Conservation (phyloP, 495 filamentous ascomycete genomes). For the Penicillium psychrofluorescens region DNA sequence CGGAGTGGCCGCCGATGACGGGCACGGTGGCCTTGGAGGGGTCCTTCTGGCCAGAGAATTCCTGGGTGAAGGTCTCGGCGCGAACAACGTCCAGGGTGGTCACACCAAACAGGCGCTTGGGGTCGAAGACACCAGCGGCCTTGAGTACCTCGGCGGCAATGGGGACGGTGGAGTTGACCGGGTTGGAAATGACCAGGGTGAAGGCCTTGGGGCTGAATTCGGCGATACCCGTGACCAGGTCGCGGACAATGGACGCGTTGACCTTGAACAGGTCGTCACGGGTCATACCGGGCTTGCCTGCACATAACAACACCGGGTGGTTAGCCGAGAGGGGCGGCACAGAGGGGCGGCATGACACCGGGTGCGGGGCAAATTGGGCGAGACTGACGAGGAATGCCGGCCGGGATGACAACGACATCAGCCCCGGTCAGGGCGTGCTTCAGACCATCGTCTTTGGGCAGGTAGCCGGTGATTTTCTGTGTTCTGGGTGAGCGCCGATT, state of each 20-base stretch:
- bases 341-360: neutral
- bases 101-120: slow-evolving; percentile 92
- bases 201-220: slow-evolving; percentile 85
- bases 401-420: slow-evolving; percentile 93
- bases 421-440: slow-evolving; percentile 82
- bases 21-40: slow-evolving; percentile 77
- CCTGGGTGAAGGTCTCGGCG: slow-evolving; percentile 91
- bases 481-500: slow-evolving; percentile 8
- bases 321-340: neutral
- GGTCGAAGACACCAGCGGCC: slow-evolving; percentile 83
- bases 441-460: slow-evolving; percentile 84
- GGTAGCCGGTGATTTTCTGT: slow-evolving; percentile 85
- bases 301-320: slow-evolving; percentile 7
- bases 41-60: slow-evolving; percentile 72
- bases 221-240: slow-evolving; percentile 76
- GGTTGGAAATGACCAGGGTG: slow-evolving; percentile 96
- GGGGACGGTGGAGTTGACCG: slow-evolving; percentile 97
- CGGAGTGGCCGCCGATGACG: slow-evolving; percentile 94
- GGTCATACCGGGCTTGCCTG: slow-evolving; percentile 98
- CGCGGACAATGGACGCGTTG: slow-evolving; percentile 90
- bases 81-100: slow-evolving; percentile 97
- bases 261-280: slow-evolving; percentile 99
- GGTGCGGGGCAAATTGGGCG: neutral
- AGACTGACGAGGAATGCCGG: slow-evolving; percentile 88
- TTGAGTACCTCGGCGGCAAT: slow-evolving; percentile 96